Evolutionary conservation across 1,284 basidiomycete genomes (phyloP).

Genomic region (Moniliophthora roreri): DNA sequence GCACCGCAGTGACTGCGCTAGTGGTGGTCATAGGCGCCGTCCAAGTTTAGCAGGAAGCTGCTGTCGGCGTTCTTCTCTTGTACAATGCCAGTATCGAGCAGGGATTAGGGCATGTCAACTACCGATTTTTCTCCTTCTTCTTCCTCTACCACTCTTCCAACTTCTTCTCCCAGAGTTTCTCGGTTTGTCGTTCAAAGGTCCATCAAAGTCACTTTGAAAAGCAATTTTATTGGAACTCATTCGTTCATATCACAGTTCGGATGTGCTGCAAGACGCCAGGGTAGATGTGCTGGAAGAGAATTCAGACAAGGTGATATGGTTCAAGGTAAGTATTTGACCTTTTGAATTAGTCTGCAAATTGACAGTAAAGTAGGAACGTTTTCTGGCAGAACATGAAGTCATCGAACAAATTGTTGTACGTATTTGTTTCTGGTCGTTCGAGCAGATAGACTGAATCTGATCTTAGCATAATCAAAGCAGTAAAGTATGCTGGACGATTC

Average conservation of each 20-base stretch:
- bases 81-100: no score
- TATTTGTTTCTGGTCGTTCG: constrained; percentile 12
- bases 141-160: neutral
- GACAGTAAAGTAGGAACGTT: constrained; percentile 60
- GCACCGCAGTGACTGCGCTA: no score
- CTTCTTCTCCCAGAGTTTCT: constrained; percentile 7
- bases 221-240: neutral
- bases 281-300: constrained; percentile 63
- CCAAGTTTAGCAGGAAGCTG: no score
- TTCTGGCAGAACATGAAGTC: constrained; percentile 70
- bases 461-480: constrained; percentile 52
- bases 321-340: constrained; percentile 51
- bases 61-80: no score
- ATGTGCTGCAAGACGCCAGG: constrained; percentile 71
- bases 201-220: constrained; percentile 7
- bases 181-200: constrained; percentile 34
- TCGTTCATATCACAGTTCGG: constrained; percentile 46
- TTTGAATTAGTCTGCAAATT: constrained; percentile 3
- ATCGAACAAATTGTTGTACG: constrained; percentile 70
- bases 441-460: neutral
- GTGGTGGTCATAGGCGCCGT: no score
- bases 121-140: no score
- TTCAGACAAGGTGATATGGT: constrained; percentile 65
- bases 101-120: no score
- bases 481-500: constrained; percentile 68